Percentiles rank a stretch among this genome's conserved stretches.
phyloP scores from a whole-genome alignment of 257 asterid species.

The Gentiana macrophylla region DNA sequence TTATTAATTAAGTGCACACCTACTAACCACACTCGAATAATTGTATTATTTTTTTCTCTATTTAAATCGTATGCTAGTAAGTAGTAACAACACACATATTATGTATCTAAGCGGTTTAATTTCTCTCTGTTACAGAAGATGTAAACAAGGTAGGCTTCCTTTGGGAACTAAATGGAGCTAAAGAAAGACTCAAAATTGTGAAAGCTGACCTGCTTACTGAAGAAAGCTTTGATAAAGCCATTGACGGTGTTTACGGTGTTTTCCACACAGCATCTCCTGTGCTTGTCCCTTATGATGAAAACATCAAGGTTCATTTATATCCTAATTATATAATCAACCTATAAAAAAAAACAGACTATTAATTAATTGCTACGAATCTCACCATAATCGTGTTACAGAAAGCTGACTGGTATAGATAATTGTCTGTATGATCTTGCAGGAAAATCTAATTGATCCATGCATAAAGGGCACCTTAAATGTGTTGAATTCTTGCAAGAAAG shows the following conservation, averaged over 20 bases:
- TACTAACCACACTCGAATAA: too few relatives aligned
- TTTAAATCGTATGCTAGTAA: too few relatives aligned
- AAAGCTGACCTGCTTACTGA: slow-evolving; percentile 64
- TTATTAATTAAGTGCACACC: too few relatives aligned
- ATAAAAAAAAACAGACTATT: neutral
- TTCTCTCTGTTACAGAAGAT: slow-evolving; percentile 27
- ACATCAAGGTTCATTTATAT: slow-evolving; percentile 39
- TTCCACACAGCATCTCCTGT: slow-evolving; percentile 95
- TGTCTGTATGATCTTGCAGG: slow-evolving; percentile 29
- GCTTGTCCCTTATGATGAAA: slow-evolving; percentile 44
- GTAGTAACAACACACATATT: too few relatives aligned
- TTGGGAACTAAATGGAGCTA: slow-evolving; percentile 76
- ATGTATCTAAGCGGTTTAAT: neutral
- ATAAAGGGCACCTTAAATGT: slow-evolving; percentile 80
- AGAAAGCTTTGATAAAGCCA: slow-evolving; percentile 79
- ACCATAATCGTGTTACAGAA: neutral
- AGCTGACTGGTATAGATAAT: neutral
- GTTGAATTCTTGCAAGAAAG: slow-evolving; percentile 65
- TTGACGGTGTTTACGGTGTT: slow-evolving; percentile 77
- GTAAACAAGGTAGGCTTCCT: slow-evolving; percentile 51
- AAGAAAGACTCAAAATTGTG: slow-evolving; percentile 66
- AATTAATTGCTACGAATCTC: neutral
- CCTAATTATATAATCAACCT: neutral
- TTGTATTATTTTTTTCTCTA: too few relatives aligned
- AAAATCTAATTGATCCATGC: slow-evolving; percentile 66